Conservation (phyloP, 1,139 yeast species). For the Debaryomyces singareniensis region DNA sequence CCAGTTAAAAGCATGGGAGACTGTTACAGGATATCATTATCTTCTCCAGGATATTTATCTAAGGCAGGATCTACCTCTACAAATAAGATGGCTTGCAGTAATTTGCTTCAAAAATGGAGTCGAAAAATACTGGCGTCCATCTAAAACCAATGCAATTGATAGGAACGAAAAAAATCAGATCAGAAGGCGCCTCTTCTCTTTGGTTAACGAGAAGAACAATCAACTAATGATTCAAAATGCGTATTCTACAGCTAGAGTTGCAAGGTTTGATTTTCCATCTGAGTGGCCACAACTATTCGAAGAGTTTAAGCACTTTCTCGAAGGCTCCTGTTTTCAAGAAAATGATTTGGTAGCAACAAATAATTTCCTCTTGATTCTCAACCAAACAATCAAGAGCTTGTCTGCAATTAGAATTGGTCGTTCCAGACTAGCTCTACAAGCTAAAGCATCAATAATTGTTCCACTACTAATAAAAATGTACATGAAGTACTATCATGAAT, state of each 20-base stretch:
- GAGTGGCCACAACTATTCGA: constrained; percentile 83
- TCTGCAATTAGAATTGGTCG: constrained; percentile 78
- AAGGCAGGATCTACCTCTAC: constrained; percentile 50
- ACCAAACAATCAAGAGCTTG: constrained; percentile 70
- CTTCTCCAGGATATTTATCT: constrained; percentile 57
- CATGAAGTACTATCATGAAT: constrained; percentile 49
- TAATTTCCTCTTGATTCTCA: constrained; percentile 60
- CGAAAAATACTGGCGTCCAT: constrained; percentile 75
- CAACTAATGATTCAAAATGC: constrained; percentile 80
- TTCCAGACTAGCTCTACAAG: constrained; percentile 72
- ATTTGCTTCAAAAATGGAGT: constrained; percentile 86
- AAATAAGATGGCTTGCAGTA: constrained; percentile 78
- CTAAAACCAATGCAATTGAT: constrained; percentile 49
- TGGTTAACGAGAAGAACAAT: constrained; percentile 63
- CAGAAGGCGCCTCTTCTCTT: constrained; percentile 49
- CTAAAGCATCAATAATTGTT: constrained; percentile 57
- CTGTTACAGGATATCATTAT: constrained; percentile 52
- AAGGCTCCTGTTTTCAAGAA: constrained; percentile 39
- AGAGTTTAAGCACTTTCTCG: constrained; percentile 36
- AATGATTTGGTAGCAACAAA: constrained; percentile 49
- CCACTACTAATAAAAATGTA: constrained; percentile 58
- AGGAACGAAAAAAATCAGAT: constrained; percentile 68
- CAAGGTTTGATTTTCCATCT: constrained; percentile 76
- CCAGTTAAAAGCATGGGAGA: constrained; percentile 65
- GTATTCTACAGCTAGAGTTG: constrained; percentile 69